A percentile compares a stretch with the other conserved stretches of the same genome.
These are phyloP conservation scores for Mycosphaerella sp. DNA, from an alignment of 2,329 filamentous ascomycete species.

Conservation along the genomic window DNA sequence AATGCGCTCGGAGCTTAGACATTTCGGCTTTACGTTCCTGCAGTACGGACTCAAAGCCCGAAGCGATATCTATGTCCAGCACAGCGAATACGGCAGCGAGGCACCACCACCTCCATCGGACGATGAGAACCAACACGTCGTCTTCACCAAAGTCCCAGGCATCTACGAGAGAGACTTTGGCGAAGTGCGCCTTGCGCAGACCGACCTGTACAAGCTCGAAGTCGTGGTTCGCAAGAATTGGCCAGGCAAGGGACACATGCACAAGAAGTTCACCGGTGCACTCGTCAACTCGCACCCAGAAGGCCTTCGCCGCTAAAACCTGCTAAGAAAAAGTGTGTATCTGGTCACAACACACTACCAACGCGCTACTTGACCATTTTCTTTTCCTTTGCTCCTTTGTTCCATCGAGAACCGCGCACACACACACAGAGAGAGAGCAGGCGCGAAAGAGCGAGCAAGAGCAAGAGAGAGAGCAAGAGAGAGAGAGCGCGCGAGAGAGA, in stretches of 20 bases:
- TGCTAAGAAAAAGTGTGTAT: too few species aligned
- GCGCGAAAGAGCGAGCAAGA: too few species aligned
- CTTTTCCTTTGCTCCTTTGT: too few species aligned
- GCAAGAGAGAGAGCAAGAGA: too few species aligned
- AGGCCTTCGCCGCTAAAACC: neutral
- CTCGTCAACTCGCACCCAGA: too few species aligned
- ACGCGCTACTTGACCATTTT: too few species aligned
- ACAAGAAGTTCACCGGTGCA: neutral
- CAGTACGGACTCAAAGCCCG: slow-evolving; percentile 5
- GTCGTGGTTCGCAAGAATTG: slow-evolving; percentile 1
- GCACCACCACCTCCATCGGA: neutral
- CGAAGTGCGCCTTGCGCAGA: neutral
- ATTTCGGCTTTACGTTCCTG: slow-evolving; percentile 8
- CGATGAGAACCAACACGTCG: slow-evolving; percentile 1
- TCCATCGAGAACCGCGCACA: too few species aligned
- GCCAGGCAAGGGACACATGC: neutral
- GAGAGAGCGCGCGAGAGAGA: too few species aligned
- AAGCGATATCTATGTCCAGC: neutral
- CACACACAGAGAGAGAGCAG: too few species aligned
- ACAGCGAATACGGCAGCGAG: neutral
- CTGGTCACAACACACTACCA: too few species aligned
- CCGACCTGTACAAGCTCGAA: slow-evolving; percentile 6
- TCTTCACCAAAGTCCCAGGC: slow-evolving; percentile 5
- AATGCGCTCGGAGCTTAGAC: slow-evolving; percentile 11
- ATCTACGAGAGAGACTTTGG: slow-evolving; percentile 7